Conservation (phyloP, 2,329 filamentous ascomycete species). For the Fusarium palustre region DNA sequence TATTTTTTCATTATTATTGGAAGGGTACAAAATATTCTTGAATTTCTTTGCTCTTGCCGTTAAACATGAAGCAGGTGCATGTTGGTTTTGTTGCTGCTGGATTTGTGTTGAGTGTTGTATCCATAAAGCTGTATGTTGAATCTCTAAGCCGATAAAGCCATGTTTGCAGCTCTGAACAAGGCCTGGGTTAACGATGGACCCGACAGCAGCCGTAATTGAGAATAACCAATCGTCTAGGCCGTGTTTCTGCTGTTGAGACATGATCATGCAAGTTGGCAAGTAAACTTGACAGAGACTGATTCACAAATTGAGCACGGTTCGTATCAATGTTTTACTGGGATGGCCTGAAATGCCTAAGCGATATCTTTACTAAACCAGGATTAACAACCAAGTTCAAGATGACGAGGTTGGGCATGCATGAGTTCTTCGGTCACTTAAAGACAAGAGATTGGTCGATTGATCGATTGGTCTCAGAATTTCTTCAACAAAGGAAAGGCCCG, state of each 20-base stretch:
- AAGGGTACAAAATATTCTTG: too few relatives aligned
- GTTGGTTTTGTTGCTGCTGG: neutral
- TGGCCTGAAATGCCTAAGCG: neutral
- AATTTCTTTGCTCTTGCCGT: too few relatives aligned
- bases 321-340: neutral
- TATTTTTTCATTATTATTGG: neutral
- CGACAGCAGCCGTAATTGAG: neutral
- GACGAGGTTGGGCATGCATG: neutral
- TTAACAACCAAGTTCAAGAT: neutral
- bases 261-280: neutral
- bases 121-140: neutral
- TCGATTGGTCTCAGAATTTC: slow-evolving; percentile 10
- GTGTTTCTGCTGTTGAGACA: neutral
- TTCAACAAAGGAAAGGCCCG: slow-evolving; percentile 10
- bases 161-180: neutral
- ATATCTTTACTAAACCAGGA: neutral
- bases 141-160: neutral
- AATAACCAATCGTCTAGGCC: neutral
- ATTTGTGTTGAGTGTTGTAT: neutral
- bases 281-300: neutral
- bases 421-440: neutral
- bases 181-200: neutral
- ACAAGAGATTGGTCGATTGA: slow-evolving; percentile 7
- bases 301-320: neutral
- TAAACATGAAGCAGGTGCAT: too few relatives aligned